phyloP scores from a whole-genome alignment of 2,329 filamentous ascomycete genomes.

The Colletotrichum truncatum region DNA sequence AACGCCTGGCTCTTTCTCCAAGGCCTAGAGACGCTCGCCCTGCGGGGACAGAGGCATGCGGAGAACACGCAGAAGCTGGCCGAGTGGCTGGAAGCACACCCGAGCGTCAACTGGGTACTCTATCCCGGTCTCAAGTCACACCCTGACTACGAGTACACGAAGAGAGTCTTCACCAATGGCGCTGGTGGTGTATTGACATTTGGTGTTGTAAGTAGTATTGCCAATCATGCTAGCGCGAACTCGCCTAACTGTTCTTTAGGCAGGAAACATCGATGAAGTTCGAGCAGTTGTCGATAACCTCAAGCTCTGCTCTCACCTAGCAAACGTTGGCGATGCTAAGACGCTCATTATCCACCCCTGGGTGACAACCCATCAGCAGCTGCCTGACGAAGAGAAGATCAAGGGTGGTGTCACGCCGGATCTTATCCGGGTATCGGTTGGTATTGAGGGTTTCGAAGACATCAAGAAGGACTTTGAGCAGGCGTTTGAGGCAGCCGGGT shows the following conservation, averaged over 20 bases:
- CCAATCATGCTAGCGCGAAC: no score
- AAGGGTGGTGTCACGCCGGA: constrained; percentile 69
- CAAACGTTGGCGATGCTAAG: constrained; percentile 79
- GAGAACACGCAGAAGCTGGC: constrained; percentile 72
- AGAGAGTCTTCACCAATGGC: constrained; percentile 74
- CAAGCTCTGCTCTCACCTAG: constrained; percentile 77
- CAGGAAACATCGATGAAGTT: constrained; percentile 44
- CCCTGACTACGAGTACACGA: constrained; percentile 68
- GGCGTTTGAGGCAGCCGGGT: constrained; percentile 43
- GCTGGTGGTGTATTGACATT: constrained; percentile 78
- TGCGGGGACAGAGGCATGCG: constrained; percentile 73
- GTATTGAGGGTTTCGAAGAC: constrained; percentile 76
- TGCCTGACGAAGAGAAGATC: constrained; percentile 71
- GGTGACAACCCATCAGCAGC: constrained; percentile 77
- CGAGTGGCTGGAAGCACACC: constrained; percentile 73
- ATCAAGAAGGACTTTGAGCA: constrained; percentile 78
- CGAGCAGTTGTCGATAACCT: constrained; percentile 73
- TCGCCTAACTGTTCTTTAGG: constrained; percentile 9
- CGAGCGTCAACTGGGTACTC: constrained; percentile 76
- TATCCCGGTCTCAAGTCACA: constrained; percentile 76
- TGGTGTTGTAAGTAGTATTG: constrained; percentile 65
- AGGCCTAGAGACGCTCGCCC: constrained; percentile 74
- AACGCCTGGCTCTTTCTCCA: constrained; percentile 77
- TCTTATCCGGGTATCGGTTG: constrained; percentile 36
- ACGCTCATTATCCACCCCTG: constrained; percentile 78